A percentile compares a stretch with the other conserved stretches of the same genome.
These are phyloP conservation scores for Cladosporium velox DNA, from an alignment of 2,329 filamentous ascomycete species.

Conservation along the genomic window DNA sequence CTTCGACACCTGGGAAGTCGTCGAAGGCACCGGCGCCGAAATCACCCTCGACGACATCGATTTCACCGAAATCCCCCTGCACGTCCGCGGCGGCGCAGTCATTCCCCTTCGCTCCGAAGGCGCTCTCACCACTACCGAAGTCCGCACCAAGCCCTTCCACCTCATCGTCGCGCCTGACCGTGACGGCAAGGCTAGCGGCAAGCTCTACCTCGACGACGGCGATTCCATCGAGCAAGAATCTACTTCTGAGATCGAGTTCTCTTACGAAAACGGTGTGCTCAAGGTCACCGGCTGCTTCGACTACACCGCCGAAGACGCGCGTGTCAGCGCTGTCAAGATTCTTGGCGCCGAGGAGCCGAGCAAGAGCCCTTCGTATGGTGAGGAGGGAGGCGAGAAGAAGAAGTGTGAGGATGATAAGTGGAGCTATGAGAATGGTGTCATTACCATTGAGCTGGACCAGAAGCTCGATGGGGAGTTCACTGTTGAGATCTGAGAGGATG, in stretches of 20 bases:
- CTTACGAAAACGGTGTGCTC: conserved; percentile 52
- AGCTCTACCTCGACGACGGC: conserved; percentile 75
- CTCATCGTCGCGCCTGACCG: conserved; percentile 65
- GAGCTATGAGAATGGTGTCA: conserved; percentile 9
- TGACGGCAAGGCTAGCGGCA: conserved; percentile 63
- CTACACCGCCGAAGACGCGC: conserved; percentile 37
- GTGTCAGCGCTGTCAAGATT: conserved; percentile 54
- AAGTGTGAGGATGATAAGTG: conserved; percentile 7
- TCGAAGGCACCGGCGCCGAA: conserved; percentile 48
- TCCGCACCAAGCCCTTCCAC: conserved; percentile 66
- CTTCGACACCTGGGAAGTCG: conserved; percentile 51
- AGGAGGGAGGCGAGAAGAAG: conserved; percentile 6
- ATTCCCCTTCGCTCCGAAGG: conserved; percentile 57
- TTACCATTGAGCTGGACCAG: conserved; percentile 17
- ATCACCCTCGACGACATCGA: conserved; percentile 46
- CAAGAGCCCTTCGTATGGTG: background rate
- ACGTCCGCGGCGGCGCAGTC: conserved; percentile 63
- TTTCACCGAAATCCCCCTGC: conserved; percentile 60
- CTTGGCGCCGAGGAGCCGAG: conserved; percentile 40
- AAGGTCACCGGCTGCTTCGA: conserved; percentile 53
- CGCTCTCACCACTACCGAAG: conserved; percentile 61
- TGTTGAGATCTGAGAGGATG: conserved; percentile 1
- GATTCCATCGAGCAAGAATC: conserved; percentile 60
- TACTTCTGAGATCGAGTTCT: conserved; percentile 59
- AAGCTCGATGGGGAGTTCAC: conserved; percentile 18